Evolutionary conservation across 768 basidiomycete genomes (phyloP).

Genomic region (Suillus bovinus): DNA sequence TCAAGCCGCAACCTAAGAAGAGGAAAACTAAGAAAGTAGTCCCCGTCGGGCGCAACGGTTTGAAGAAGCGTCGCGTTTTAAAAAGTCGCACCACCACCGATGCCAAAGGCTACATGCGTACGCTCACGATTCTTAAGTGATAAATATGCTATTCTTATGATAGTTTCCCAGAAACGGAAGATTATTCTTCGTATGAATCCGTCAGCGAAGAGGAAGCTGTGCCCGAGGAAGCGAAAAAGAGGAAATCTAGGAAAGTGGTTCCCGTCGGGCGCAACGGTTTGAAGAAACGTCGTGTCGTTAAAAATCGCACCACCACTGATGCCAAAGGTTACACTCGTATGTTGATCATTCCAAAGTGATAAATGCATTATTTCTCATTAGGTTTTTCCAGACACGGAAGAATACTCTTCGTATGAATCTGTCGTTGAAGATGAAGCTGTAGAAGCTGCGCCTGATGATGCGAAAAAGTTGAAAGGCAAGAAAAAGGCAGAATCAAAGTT

Average conservation of each 20-base stretch:
- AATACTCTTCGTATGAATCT: slow-evolving; percentile 82
- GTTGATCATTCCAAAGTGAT: slow-evolving; percentile 20
- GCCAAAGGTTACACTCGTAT: slow-evolving; percentile 75
- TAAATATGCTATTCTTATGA: slow-evolving; percentile 3
- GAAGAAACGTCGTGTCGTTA: slow-evolving; percentile 68
- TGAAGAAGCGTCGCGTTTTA: slow-evolving; percentile 69
- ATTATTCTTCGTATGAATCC: slow-evolving; percentile 82
- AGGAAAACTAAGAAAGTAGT: slow-evolving; percentile 30
- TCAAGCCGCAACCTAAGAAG: slow-evolving; percentile 36
- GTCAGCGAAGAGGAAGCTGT: slow-evolving; percentile 58
- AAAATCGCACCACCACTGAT: slow-evolving; percentile 54
- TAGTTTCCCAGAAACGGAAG: slow-evolving; percentile 57
- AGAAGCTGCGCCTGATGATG: slow-evolving; percentile 33
- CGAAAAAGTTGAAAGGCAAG: slow-evolving; percentile 20
- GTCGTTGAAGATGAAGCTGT: slow-evolving; percentile 58
- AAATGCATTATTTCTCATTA: slow-evolving; percentile 3
- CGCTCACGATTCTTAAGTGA: slow-evolving; percentile 20
- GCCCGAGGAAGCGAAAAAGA: slow-evolving; percentile 19
- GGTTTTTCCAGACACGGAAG: slow-evolving; percentile 58
- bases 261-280: slow-evolving; percentile 79
- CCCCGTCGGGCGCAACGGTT: slow-evolving; percentile 73
- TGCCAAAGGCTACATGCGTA: slow-evolving; percentile 75
- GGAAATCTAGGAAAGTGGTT: slow-evolving; percentile 48
- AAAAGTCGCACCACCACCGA: slow-evolving; percentile 58
- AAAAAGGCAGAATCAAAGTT: slow-evolving; percentile 21